Conservation (phyloP, 768 basidiomycete species). For the Pisolithus sp. region DNA sequence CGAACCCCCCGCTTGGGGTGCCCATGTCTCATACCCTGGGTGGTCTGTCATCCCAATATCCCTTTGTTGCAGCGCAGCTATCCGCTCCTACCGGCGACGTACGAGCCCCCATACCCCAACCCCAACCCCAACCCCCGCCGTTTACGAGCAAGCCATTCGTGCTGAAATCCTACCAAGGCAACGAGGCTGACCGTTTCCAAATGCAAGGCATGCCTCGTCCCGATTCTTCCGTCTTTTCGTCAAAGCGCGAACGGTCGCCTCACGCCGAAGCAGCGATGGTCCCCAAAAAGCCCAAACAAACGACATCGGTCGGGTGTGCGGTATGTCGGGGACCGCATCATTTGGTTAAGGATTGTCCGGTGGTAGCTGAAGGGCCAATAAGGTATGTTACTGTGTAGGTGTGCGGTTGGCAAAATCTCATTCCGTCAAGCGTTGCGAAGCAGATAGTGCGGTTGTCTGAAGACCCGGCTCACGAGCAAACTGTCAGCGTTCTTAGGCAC, state of each 20-base stretch:
- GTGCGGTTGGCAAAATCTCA: not conserved
- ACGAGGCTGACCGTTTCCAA: too few species aligned
- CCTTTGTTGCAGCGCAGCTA: too few species aligned
- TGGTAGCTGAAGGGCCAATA: constrained; percentile 43
- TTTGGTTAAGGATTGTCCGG: constrained; percentile 48
- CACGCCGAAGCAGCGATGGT: constrained; percentile 15
- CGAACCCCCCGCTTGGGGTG: not conserved
- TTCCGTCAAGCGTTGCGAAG: constrained; percentile 31
- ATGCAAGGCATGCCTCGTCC: too few species aligned
- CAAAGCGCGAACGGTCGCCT: constrained; percentile 34
- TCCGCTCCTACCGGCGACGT: too few species aligned
- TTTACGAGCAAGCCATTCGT: too few species aligned
- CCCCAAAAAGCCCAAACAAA: constrained; percentile 36
- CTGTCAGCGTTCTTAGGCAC: constrained; percentile 34
- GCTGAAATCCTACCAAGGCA: too few species aligned
- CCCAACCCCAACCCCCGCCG: too few species aligned
- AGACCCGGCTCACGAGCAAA: constrained; percentile 30
- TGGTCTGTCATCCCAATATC: too few species aligned
- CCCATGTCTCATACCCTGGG: too few species aligned
- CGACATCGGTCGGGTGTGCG: constrained; percentile 28
- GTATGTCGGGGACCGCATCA: constrained; percentile 46
- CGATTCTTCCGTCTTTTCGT: constrained; percentile 10
- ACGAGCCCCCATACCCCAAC: too few species aligned
- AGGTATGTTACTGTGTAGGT: constrained; percentile 36
- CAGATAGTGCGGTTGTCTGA: constrained; percentile 40